A percentile compares a stretch with the other conserved stretches of the same genome.
Conservation (phyloP, 768 basidiomycete genomes). For the Leccinum rimulosum region DNA sequence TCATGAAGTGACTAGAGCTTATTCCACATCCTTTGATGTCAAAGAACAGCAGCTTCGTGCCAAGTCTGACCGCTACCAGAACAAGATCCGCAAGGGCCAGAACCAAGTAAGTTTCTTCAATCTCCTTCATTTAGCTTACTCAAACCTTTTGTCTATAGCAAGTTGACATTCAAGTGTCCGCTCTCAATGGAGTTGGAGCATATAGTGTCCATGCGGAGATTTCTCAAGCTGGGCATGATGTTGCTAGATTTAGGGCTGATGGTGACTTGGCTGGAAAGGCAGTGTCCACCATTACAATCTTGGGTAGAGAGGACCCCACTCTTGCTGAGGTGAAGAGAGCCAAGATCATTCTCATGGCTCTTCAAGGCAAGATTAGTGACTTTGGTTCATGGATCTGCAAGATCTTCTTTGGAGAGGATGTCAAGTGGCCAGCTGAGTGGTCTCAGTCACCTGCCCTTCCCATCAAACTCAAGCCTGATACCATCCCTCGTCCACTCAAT, state of each 20-base stretch:
- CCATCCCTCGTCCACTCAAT: slow-evolving; percentile 35
- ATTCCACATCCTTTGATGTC: slow-evolving; percentile 12
- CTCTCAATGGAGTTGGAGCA: slow-evolving; percentile 15
- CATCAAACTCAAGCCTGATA: slow-evolving; percentile 14
- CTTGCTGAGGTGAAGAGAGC: slow-evolving; percentile 49
- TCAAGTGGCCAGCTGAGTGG: slow-evolving; percentile 39
- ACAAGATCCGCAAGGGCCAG: slow-evolving; percentile 28
- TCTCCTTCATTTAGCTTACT: not conserved
- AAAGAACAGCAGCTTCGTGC: slow-evolving; percentile 16
- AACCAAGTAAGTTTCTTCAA: slow-evolving; percentile 36
- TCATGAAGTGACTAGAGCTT: slow-evolving; percentile 19
- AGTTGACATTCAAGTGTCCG: slow-evolving; percentile 23
- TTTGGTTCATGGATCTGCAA: slow-evolving; percentile 38
- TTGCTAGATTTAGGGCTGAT: slow-evolving; percentile 22
- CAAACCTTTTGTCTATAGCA: slow-evolving; percentile 11
- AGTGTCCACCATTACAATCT: slow-evolving; percentile 41
- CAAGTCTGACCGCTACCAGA: slow-evolving; percentile 25
- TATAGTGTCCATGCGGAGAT: slow-evolving; percentile 25
- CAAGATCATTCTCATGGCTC: slow-evolving; percentile 28
- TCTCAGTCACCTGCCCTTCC: slow-evolving; percentile 16
- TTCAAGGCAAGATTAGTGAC: slow-evolving; percentile 34
- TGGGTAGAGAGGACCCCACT: slow-evolving; percentile 57
- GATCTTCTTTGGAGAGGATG: slow-evolving; percentile 33
- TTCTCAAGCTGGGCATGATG: slow-evolving; percentile 7
- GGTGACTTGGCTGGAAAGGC: slow-evolving; percentile 31